Percentiles rank a stretch among this genome's conserved stretches.
Conservation (phyloP, 306 rosid species). For the Corylus heterophylla region DNA sequence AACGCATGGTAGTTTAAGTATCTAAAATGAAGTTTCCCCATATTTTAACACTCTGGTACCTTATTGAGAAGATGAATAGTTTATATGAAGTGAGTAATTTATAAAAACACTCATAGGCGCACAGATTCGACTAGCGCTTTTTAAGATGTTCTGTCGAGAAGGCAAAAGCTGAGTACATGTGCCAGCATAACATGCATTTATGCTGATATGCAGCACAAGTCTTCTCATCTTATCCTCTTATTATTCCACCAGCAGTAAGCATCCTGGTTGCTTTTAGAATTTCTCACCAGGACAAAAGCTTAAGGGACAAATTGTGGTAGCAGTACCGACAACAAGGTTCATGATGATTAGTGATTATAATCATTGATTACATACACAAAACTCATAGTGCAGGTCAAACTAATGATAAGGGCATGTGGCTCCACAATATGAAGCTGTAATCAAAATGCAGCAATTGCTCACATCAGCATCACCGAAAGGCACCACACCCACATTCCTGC, state of each 20-base stretch:
- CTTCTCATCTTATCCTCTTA: neutral
- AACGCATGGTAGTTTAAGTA: no score
- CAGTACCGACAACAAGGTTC: constrained; percentile 10
- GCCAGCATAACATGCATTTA: neutral
- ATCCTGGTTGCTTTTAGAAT: neutral
- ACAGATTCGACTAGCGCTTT: no score
- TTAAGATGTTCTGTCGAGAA: neutral
- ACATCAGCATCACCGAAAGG: constrained; percentile 73
- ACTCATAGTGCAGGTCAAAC: constrained; percentile 51
- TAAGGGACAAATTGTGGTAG: neutral
- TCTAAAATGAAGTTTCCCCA: no score
- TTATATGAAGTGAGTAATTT: no score
- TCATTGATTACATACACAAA: constrained; percentile 32
- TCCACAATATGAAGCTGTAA: constrained; percentile 31
- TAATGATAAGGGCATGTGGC: constrained; percentile 64
- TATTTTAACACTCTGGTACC: no score
- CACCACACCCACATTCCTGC: constrained; percentile 12
- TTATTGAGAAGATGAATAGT: no score
- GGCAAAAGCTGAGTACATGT: neutral
- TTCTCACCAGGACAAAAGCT: neutral
- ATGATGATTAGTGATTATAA: constrained; percentile 52
- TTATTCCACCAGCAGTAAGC: neutral
- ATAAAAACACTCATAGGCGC: no score
- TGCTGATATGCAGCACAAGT: neutral
- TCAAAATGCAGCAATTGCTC: constrained; percentile 25